Evolutionary conservation across 345 rosid species (phyloP), one percentile per base, ranked within the genome.

Genomic region (Hypericum perforatum): DNA sequence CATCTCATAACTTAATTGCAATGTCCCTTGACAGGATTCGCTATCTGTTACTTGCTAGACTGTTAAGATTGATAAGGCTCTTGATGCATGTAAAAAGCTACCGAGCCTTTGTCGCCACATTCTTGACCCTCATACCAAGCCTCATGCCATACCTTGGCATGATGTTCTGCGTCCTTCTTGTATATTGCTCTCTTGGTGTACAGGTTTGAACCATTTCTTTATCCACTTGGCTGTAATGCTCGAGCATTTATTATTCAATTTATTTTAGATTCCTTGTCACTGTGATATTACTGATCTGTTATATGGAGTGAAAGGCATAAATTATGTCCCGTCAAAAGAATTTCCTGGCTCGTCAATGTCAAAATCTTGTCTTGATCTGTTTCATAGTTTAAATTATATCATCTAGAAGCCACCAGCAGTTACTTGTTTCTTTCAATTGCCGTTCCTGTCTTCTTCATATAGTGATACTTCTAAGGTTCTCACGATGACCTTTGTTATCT

Each of bases 141-240:
- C 60, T 92, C 75, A 85, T 88, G 95, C 97, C 98, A 15, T 92
- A 85, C 61, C 75, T 92, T 32, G 98, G 98, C 37, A 83, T 74
- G 57, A 82, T 92, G 56, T 88, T 88, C 67, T 85, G 95, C 45
- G 80, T 92, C 32, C 59, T 88, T 49, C 88, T 97, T 65, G 68
- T 92, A 73, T 92, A 88, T 78, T 83, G 97, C 72, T 83, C 96
- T 49, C 79, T 92, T 52, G 98, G 97, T 13, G 81, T 79, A 46
- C 98, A 92, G 97, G 98, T 92, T 9, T 36, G 8, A 42, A 41
- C 37, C 9, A 38, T 56, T 10, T 51, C 39, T 36, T 7, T 16
- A 45, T 36, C 46, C 45, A 41, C 49, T 45, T 55, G 37, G 39
- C 6, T 39, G 7, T 53, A 11, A 50, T 29, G 3, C 36, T 38